Evolutionary conservation across 1,284 basidiomycete species (phyloP).

Genomic region (Pseudozyma thailandica): DNA sequence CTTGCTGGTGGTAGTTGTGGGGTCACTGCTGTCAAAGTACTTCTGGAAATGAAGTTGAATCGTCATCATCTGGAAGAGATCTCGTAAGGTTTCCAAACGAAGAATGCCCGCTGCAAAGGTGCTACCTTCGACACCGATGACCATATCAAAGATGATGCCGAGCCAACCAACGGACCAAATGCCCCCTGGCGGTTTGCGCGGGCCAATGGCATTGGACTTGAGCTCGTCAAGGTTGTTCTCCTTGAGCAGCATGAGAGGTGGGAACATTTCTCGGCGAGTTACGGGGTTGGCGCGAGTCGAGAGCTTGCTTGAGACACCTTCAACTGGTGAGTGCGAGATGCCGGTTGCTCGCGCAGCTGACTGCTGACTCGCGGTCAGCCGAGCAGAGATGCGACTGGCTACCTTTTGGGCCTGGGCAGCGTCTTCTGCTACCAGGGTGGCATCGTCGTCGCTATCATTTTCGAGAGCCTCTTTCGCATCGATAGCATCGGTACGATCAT

Average conservation of each 20-base stretch:
- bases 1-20: conserved; percentile 21
- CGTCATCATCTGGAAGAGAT: conserved; percentile 60
- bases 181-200: conserved; percentile 57
- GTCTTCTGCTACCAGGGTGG: conserved; percentile 18
- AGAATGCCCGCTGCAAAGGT: conserved; percentile 58
- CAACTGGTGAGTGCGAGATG: conserved; percentile 21
- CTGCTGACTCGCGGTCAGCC: conserved; percentile 12
- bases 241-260: conserved; percentile 61
- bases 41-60: conserved; percentile 48
- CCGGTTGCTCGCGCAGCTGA: conserved; percentile 4
- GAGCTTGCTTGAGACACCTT: conserved; percentile 40
- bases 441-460: conserved; percentile 24
- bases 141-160: conserved; percentile 57
- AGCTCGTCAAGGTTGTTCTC: conserved; percentile 56
- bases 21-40: conserved; percentile 32
- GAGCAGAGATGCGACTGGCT: conserved; percentile 42
- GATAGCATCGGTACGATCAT: conserved; percentile 3
- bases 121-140: conserved; percentile 62
- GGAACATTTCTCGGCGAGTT: conserved; percentile 55
- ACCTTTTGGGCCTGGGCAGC: conserved; percentile 31
- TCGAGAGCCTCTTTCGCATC: conserved; percentile 8
- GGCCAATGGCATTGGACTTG: conserved; percentile 64
- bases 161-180: conserved; percentile 46
- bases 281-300: conserved; percentile 43
- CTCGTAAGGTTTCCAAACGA: conserved; percentile 54